phyloP scores from a whole-genome alignment of 208 protist species.

The Trypanosoma melophagium region DNA sequence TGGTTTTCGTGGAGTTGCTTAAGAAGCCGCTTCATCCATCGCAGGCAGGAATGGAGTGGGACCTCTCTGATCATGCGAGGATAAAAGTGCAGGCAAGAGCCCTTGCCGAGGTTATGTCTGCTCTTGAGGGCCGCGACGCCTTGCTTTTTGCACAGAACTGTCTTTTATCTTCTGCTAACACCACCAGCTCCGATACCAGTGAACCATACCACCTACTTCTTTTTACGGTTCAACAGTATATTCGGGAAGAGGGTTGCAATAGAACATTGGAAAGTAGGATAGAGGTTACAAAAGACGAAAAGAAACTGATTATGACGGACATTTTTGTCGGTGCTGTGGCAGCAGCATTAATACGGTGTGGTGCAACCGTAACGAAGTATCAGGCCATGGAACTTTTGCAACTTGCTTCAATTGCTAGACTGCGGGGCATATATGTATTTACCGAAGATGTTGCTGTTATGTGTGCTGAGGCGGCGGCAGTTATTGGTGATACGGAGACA shows the following conservation, averaged over 20 bases:
- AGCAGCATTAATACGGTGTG: slow-evolving; percentile 38
- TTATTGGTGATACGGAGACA: slow-evolving; percentile 53
- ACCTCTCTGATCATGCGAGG: slow-evolving; percentile 30
- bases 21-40: slow-evolving; percentile 58
- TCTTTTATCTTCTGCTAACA: background rate
- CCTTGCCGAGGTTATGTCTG: slow-evolving; percentile 35
- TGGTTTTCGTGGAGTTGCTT: slow-evolving; percentile 51
- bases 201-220: slow-evolving; percentile 3
- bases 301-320: slow-evolving; percentile 35
- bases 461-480: slow-evolving; percentile 61
- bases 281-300: slow-evolving; percentile 14
- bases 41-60: slow-evolving; percentile 45
- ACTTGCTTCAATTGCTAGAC: slow-evolving; percentile 34
- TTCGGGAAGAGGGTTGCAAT: background rate
- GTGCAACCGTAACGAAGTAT: slow-evolving; percentile 13
- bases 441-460: slow-evolving; percentile 44
- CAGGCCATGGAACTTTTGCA: slow-evolving; percentile 43
- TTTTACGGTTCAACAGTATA: slow-evolving; percentile 2
- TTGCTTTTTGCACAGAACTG: slow-evolving; percentile 21
- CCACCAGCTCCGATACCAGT: background rate
- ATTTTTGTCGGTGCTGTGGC: slow-evolving; percentile 35
- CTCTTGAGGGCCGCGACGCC: slow-evolving; percentile 9
- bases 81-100: slow-evolving; percentile 24
- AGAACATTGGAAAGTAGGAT: background rate
- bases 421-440: slow-evolving; percentile 33